Evolutionary conservation across 148 eudicot genomes (phyloP).

Genomic region (Camellia sinensis): DNA sequence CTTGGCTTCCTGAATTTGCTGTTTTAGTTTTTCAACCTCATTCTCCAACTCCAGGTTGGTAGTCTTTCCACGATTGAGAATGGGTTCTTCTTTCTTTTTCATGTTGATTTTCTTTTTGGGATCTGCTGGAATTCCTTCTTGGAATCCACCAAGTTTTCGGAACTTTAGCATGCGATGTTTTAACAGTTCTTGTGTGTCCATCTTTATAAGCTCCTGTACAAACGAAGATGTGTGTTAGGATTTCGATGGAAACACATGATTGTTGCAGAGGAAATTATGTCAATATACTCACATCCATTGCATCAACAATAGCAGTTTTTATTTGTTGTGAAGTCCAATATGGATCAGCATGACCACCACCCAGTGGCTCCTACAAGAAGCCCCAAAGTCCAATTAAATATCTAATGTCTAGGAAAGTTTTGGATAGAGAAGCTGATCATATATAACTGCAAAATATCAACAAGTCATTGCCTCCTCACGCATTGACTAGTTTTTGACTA

Average conservation of each 20-base stretch:
- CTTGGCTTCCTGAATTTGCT: constrained; percentile 53
- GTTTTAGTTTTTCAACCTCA: constrained; percentile 73
- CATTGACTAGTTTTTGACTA: neutral
- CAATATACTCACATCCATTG: constrained; percentile 74
- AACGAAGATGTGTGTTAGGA: constrained; percentile 3
- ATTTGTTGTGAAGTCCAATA: constrained; percentile 81
- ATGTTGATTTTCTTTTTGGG: constrained; percentile 54
- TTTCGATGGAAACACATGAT: neutral
- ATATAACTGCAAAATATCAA: neutral
- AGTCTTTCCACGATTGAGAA: constrained; percentile 45
- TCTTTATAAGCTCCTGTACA: constrained; percentile 64
- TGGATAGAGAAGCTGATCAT: neutral
- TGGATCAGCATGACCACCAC: constrained; percentile 86
- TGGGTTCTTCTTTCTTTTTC: constrained; percentile 65
- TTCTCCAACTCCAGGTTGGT: constrained; percentile 43
- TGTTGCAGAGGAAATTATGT: neutral
- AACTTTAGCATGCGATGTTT: constrained; percentile 62
- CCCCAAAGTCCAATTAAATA: constrained; percentile 5
- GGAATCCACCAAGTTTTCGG: constrained; percentile 71
- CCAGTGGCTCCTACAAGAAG: constrained; percentile 72
- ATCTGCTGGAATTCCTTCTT: constrained; percentile 65
- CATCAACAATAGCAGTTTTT: constrained; percentile 54
- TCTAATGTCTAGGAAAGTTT: neutral
- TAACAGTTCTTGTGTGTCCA: constrained; percentile 64
- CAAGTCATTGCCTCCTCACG: neutral